These are phyloP conservation scores for Erucastrum elatum DNA, from an alignment of 345 rosid species.

Conservation along the genomic window DNA sequence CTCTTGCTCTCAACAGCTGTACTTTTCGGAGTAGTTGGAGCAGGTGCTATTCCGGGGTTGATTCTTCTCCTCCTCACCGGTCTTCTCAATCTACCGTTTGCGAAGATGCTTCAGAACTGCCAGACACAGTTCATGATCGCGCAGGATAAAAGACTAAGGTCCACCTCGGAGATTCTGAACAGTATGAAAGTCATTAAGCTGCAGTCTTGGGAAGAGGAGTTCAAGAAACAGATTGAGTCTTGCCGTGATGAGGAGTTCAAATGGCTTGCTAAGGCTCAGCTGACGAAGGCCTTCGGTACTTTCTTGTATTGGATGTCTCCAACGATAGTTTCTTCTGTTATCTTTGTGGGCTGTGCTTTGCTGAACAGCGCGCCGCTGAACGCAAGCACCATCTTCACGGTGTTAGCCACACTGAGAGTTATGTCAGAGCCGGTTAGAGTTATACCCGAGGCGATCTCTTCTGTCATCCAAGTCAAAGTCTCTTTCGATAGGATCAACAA, in stretches of 20 bases:
- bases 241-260: slow-evolving; percentile 59
- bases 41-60: slow-evolving; percentile 60
- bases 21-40: slow-evolving; percentile 59
- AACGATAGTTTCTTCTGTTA: slow-evolving; percentile 59
- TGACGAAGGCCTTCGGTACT: slow-evolving; percentile 49
- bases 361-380: slow-evolving; percentile 59
- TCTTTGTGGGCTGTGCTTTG: slow-evolving; percentile 64
- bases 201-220: slow-evolving; percentile 81
- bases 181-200: slow-evolving; percentile 79
- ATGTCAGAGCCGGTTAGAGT: slow-evolving; percentile 66
- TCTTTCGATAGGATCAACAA: slow-evolving; percentile 57
- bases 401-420: slow-evolving; percentile 64
- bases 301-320: slow-evolving; percentile 75
- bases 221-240: slow-evolving; percentile 58
- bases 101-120: slow-evolving; percentile 54
- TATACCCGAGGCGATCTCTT: slow-evolving; percentile 76
- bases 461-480: slow-evolving; percentile 70
- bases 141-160: slow-evolving; percentile 66
- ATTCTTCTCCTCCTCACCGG: slow-evolving; percentile 52
- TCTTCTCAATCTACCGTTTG: slow-evolving; percentile 60
- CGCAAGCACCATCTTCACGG: slow-evolving; percentile 73
- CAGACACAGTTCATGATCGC: slow-evolving; percentile 66
- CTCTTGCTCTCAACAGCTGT: slow-evolving; percentile 53
- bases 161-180: slow-evolving; percentile 66
- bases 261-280: slow-evolving; percentile 60